A percentile compares a stretch with the other conserved stretches of the same genome.
phyloP scores from a whole-genome alignment of 768 basidiomycete species.

The Amanita pseudoporphyria region DNA sequence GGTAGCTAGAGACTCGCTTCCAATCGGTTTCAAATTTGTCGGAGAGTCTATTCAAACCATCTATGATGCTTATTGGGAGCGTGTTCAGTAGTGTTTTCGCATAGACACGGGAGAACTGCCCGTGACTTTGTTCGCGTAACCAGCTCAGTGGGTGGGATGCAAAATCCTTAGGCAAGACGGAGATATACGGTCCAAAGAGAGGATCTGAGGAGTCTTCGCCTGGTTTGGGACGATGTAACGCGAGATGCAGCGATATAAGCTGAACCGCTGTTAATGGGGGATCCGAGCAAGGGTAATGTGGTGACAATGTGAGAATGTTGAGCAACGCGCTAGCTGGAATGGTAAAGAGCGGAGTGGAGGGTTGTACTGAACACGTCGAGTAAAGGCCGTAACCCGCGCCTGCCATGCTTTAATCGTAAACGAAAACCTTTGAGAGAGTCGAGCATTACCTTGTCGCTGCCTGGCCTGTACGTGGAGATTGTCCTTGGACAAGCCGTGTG shows the following conservation, averaged over 20 bases:
- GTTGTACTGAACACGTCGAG: slow-evolving; percentile 30
- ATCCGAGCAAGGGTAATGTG: slow-evolving; percentile 39
- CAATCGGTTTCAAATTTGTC: slow-evolving; percentile 52
- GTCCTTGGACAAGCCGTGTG: slow-evolving; percentile 37
- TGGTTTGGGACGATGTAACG: slow-evolving; percentile 46
- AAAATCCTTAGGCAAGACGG: slow-evolving; percentile 66
- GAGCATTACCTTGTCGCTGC: slow-evolving; percentile 17
- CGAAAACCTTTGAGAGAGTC: not conserved
- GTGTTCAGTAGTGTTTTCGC: slow-evolving; percentile 25
- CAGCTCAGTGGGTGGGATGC: slow-evolving; percentile 77
- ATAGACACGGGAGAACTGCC: slow-evolving; percentile 6
- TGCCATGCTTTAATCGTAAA: slow-evolving; percentile 16
- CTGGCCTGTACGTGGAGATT: slow-evolving; percentile 44
- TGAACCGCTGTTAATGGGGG: slow-evolving; percentile 54
- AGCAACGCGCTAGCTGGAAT: slow-evolving; percentile 65
- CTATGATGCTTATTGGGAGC: slow-evolving; percentile 39
- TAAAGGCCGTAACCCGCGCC: slow-evolving; percentile 69
- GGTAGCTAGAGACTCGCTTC: slow-evolving; percentile 34
- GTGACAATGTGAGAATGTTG: slow-evolving; percentile 59
- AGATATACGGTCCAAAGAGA: slow-evolving; percentile 68
- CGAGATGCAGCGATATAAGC: slow-evolving; percentile 72
- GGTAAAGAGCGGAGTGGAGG: slow-evolving; percentile 50
- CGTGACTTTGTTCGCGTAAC: slow-evolving; percentile 28
- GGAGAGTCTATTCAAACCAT: slow-evolving; percentile 32
- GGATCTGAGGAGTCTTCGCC: slow-evolving; percentile 39